Conservation (phyloP, 1,284 basidiomycete species). For the Anthracocystis panici-leucophaei region DNA sequence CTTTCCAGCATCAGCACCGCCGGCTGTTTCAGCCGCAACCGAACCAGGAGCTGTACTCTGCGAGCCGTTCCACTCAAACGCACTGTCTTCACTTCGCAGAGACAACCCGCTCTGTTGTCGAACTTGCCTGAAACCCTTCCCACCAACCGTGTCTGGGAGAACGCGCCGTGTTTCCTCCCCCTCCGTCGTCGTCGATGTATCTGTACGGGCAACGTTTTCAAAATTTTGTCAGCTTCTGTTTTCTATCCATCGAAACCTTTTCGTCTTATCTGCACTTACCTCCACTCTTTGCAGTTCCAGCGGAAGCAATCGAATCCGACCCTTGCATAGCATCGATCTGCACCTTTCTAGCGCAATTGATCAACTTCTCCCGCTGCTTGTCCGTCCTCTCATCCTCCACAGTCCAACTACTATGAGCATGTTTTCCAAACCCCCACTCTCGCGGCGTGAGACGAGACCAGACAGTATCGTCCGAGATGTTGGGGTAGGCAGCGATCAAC, state of each 20-base stretch:
- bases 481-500: slow-evolving; percentile 9
- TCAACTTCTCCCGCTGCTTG: slow-evolving; percentile 15
- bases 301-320: too few relatives aligned
- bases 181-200: too few relatives aligned
- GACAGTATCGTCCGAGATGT: slow-evolving; percentile 7
- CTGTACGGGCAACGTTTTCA: too few relatives aligned
- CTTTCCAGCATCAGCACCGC: too few relatives aligned
- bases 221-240: neutral
- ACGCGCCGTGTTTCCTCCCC: neutral
- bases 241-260: neutral
- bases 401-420: slow-evolving; percentile 10
- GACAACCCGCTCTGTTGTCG: neutral
- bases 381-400: neutral
- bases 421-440: slow-evolving; percentile 26
- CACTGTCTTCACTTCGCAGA: neutral
- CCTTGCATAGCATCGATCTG: neutral
- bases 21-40: too few relatives aligned
- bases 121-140: slow-evolving; percentile 2
- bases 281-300: neutral
- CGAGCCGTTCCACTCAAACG: neutral
- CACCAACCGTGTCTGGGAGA: slow-evolving; percentile 14
- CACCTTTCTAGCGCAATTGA: slow-evolving; percentile 7
- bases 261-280: neutral
- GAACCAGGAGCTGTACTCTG: neutral
- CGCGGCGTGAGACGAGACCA: slow-evolving; percentile 15